phyloP scores from a whole-genome alignment of 768 basidiomycete genomes.

The Mrakia blollopis region DNA sequence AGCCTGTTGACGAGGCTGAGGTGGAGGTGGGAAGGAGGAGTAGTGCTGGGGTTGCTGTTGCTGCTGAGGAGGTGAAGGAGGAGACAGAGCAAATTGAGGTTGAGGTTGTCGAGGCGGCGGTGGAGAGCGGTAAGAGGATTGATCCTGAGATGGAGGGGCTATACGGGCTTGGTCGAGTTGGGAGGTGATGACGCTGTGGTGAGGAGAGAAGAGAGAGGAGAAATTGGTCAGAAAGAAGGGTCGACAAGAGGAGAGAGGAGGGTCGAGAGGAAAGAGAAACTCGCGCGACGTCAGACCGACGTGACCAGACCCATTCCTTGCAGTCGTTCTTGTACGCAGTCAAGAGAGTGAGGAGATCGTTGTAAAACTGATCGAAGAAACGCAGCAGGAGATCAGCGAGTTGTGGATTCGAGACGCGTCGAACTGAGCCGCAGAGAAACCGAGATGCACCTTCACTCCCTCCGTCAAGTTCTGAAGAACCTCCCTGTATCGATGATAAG shows the following conservation, averaged over 20 bases:
- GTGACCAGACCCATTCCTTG: conserved; percentile 29
- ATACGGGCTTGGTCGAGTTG: neutral
- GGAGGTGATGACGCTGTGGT: neutral
- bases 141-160: neutral
- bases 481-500: conserved; percentile 82
- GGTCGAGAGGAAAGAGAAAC: neutral
- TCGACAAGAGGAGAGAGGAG: neutral
- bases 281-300: conserved; percentile 23
- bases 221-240: neutral
- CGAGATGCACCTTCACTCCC: conserved; percentile 63
- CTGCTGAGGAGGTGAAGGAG: neutral
- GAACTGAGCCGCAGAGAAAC: conserved; percentile 10
- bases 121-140: too few relatives aligned
- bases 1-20: neutral
- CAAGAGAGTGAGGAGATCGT: conserved; percentile 69
- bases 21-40: neutral
- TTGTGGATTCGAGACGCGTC: neutral
- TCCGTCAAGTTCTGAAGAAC: conserved; percentile 79
- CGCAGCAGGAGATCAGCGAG: neutral
- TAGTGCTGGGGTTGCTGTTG: neutral
- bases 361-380: conserved; percentile 66
- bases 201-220: too few relatives aligned
- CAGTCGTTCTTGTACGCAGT: conserved; percentile 27
- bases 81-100: neutral
- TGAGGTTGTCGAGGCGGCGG: neutral